Evolutionary conservation across 2,329 filamentous ascomycete genomes (phyloP).

Genomic region (Aspergillus ustus): DNA sequence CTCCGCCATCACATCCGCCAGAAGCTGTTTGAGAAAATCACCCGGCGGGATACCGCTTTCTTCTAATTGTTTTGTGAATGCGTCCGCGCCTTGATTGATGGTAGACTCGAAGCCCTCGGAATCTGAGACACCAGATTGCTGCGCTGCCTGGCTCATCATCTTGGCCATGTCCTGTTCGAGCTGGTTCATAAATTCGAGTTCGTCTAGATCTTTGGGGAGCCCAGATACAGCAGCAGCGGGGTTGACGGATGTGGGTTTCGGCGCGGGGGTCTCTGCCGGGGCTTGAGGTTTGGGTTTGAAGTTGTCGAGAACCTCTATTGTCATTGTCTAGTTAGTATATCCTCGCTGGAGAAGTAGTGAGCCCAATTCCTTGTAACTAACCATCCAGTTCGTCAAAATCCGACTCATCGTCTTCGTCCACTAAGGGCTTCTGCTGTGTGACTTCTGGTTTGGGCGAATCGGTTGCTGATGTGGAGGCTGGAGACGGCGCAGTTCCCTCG

Average conservation of each 20-base stretch:
- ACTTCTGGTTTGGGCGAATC: conserved; percentile 3
- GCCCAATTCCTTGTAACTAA: conserved; percentile 38
- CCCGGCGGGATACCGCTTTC: conserved; percentile 40
- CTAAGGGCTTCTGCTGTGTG: conserved; percentile 14
- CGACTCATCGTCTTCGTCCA: conserved; percentile 70
- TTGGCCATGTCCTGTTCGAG: conserved; percentile 90
- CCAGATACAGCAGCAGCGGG: not conserved
- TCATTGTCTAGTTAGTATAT: conserved; percentile 12
- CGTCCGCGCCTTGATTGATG: conserved; percentile 39
- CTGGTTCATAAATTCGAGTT: conserved; percentile 72
- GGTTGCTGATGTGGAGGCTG: not conserved
- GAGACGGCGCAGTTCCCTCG: not conserved
- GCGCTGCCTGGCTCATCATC: conserved; percentile 61
- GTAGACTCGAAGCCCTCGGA: conserved; percentile 29
- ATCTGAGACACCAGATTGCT: conserved; percentile 28
- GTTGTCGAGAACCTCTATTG: conserved; percentile 84
- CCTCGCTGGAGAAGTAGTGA: not conserved
- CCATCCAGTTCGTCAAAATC: conserved; percentile 96
- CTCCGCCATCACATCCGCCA: conserved; percentile 41
- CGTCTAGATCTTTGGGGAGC: conserved; percentile 33
- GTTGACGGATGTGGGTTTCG: conserved; percentile 18
- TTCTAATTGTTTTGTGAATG: conserved; percentile 42
- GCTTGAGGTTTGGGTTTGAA: conserved; percentile 63
- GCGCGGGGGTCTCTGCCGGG: conserved; percentile 19
- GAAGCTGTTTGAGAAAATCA: conserved; percentile 41